A percentile compares a stretch with the other conserved stretches of the same genome.
Evolutionary conservation across 768 basidiomycete species (phyloP).

Genomic region (Leccinum pellstonianum): DNA sequence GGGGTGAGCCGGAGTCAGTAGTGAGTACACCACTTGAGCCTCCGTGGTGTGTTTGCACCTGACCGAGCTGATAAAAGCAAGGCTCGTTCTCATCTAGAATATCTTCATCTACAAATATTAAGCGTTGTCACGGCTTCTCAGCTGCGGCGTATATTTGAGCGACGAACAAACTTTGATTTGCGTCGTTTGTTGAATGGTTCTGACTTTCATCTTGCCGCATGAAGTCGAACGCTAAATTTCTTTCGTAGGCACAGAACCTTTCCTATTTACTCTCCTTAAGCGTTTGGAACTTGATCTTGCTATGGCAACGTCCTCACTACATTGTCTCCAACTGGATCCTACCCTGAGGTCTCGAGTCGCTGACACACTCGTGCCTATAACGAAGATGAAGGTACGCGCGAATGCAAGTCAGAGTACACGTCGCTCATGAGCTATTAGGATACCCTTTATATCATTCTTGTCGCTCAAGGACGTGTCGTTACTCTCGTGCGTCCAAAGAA

Average conservation of each 20-base stretch:
- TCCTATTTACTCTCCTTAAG: conserved; percentile 68
- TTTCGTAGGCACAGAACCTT: conserved; percentile 73
- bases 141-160: conserved; percentile 81
- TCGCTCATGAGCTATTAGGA: conserved; percentile 49
- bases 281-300: conserved; percentile 78
- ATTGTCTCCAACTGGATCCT: conserved; percentile 76
- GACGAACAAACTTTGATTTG: conserved; percentile 90
- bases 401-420: not conserved
- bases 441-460: conserved; percentile 86
- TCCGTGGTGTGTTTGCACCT: conserved; percentile 6
- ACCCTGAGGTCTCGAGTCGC: conserved; percentile 70
- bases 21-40: conserved; percentile 47
- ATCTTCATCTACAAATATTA: conserved; percentile 89
- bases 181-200: conserved; percentile 68
- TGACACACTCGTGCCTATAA: conserved; percentile 73
- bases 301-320: conserved; percentile 76
- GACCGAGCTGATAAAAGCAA: conserved; percentile 58
- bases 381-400: conserved; percentile 72
- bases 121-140: conserved; percentile 87
- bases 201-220: not conserved
- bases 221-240: conserved; percentile 1
- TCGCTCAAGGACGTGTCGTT: conserved; percentile 74
- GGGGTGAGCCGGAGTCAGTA: conserved; percentile 95
- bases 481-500: conserved; percentile 88
- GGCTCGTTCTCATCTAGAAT: conserved; percentile 93